Evolutionary conservation across 2,329 filamentous ascomycete species (phyloP), one percentile per base, ranked within the genome.

Genomic region (Microcyclospora pomicola): DNA sequence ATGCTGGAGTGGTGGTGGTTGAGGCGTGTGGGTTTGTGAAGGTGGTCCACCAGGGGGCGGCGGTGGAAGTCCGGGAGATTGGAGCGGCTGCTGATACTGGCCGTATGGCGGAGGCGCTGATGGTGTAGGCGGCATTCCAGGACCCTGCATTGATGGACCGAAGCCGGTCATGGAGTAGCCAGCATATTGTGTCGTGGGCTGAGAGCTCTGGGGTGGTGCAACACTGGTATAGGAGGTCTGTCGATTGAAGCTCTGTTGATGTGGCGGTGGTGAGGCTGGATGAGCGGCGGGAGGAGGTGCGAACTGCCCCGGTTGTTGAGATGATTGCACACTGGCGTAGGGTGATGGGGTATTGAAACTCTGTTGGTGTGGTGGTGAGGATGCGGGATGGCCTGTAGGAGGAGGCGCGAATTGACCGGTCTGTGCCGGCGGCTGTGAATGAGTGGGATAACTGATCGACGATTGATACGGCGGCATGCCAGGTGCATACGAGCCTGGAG

Each of bases 61-160:
- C 5, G 58, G 57, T 28, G 58, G 51, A 30, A 60, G 55, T 9
- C 56, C 58, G 9, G 61, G 62, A 2, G 62, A 62, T 19, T 59
- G 54, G 12, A 62, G 40, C n/a, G 58, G 54, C 6, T 52, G 55
- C 19, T 24, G 19, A 28, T 58, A 52, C 35, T 46, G 53, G 46
- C 41, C 58, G 51, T 53, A 60, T 4, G 50, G 48, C 11, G 53
- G 53, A 5, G 49, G 54, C 10, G 50, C 52, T n/a, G 51, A 52
- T 3, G 56, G 56, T 2, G 55, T 58, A 9, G 54, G 55, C 9
- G 54, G 52, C 16, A 15, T 15, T 5, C 14, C 14, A 31, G 30
- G 30, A 31, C 30, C 7, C 19, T 24, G 19, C 19, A 24, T 7
- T 7, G 19, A 24, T 7, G 19, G 19, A 24, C 19, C 19, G 19